A percentile compares a stretch with the other conserved stretches of the same genome.
Evolutionary conservation across 371 early-diverging fungal genomes (phyloP).

Genomic region (Lichtheimia ramosa): DNA sequence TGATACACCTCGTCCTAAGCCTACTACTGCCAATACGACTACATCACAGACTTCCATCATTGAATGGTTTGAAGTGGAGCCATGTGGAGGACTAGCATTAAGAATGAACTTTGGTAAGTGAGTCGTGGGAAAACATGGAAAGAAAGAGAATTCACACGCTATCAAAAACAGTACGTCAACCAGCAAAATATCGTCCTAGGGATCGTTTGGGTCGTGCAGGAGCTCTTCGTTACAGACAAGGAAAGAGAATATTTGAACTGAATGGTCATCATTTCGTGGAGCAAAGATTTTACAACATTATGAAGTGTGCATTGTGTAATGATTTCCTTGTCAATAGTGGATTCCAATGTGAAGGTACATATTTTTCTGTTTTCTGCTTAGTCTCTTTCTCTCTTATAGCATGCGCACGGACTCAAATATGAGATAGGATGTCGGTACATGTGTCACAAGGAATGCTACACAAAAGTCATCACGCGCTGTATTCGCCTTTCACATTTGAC

Average conservation of each 20-base stretch:
- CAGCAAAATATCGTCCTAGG: slow-evolving; percentile 56
- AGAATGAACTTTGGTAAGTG: slow-evolving; percentile 74
- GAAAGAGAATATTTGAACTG: slow-evolving; percentile 66
- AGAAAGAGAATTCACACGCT: background rate
- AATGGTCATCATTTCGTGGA: slow-evolving; percentile 90
- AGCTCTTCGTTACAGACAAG: slow-evolving; percentile 84
- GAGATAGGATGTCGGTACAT: slow-evolving; percentile 52
- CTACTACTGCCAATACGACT: background rate
- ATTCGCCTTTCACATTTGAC: background rate
- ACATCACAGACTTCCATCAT: background rate
- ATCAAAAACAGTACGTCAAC: slow-evolving; percentile 20
- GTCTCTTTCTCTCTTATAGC: background rate
- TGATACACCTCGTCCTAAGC: background rate
- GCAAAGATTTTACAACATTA: slow-evolving; percentile 84
- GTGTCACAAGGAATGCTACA: slow-evolving; percentile 91
- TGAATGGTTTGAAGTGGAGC: slow-evolving; percentile 90
- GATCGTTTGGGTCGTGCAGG: slow-evolving; percentile 81
- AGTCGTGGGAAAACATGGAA: background rate
- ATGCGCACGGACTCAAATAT: background rate
- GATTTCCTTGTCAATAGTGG: slow-evolving; percentile 89
- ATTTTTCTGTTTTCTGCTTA: slow-evolving; percentile 1
- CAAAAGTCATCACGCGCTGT: slow-evolving; percentile 67
- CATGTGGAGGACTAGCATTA: slow-evolving; percentile 82
- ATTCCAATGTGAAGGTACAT: slow-evolving; percentile 91
- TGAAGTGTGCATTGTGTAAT: slow-evolving; percentile 92